Evolutionary conservation across 192 early-diverging fungal genomes (phyloP).

Genomic region (Podila verticillata): DNA sequence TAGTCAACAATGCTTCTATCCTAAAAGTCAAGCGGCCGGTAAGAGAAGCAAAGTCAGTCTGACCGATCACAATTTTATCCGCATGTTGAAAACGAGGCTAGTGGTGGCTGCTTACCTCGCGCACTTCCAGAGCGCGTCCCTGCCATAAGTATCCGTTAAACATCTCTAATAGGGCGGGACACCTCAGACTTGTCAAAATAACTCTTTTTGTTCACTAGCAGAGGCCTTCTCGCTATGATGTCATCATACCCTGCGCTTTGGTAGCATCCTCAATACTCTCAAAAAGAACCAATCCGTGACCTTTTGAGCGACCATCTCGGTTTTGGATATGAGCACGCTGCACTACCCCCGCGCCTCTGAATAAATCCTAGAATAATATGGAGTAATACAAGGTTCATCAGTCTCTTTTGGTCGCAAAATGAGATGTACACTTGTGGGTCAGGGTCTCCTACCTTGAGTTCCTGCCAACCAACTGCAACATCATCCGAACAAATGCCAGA

Average conservation of each 20-base stretch:
- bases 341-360: conserved; percentile 66
- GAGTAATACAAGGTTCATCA: not conserved
- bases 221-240: not conserved
- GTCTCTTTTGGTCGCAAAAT: not conserved
- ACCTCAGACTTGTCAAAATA: no score
- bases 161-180: conserved; percentile 28
- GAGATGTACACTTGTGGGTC: not conserved
- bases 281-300: conserved; percentile 71
- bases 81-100: not conserved
- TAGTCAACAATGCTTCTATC: conserved; percentile 52
- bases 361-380: conserved; percentile 46
- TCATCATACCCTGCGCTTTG: conserved; percentile 60
- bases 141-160: conserved; percentile 56
- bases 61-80: not conserved
- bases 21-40: conserved; percentile 6
- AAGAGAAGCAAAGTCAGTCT: no score
- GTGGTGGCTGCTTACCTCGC: conserved; percentile 34
- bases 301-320: conserved; percentile 67
- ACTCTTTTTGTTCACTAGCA: no score
- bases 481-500: not conserved
- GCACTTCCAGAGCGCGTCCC: conserved; percentile 51
- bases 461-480: conserved; percentile 32
- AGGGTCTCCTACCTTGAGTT: conserved; percentile 18
- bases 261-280: conserved; percentile 66
- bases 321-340: conserved; percentile 65